A percentile compares a stretch with the other conserved stretches of the same genome.
Evolutionary conservation across 768 basidiomycete species (phyloP).

Genomic region (Boletus patriciae): DNA sequence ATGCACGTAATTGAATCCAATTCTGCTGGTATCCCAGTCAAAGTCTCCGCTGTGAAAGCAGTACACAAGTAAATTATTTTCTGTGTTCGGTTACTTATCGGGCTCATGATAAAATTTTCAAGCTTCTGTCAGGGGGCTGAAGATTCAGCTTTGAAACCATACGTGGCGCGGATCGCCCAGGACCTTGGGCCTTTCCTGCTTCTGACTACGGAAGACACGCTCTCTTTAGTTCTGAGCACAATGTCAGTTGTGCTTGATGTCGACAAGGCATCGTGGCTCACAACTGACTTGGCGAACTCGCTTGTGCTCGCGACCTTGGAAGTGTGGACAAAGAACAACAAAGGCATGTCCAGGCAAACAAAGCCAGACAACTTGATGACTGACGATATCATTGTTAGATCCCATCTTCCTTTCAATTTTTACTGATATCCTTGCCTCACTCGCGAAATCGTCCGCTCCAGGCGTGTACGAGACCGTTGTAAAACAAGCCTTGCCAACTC

Average conservation of each 20-base stretch:
- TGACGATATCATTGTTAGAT: constrained; percentile 48
- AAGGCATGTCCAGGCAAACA: constrained; percentile 50
- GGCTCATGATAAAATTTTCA: constrained; percentile 11
- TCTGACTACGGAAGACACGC: constrained; percentile 80
- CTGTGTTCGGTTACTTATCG: not conserved
- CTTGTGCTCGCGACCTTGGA: constrained; percentile 69
- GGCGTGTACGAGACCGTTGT: constrained; percentile 74
- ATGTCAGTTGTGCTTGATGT: constrained; percentile 77
- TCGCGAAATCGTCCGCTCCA: constrained; percentile 59
- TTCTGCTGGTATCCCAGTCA: constrained; percentile 79
- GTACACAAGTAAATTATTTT: constrained; percentile 73
- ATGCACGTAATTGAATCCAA: constrained; percentile 78
- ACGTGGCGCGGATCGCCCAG: constrained; percentile 72
- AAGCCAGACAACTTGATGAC: not conserved
- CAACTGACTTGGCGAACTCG: constrained; percentile 60
- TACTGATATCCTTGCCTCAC: constrained; percentile 71
- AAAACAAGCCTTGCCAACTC: constrained; percentile 66
- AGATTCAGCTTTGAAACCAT: constrained; percentile 57
- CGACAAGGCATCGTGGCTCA: constrained; percentile 71
- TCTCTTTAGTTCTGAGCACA: constrained; percentile 85
- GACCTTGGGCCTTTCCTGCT: constrained; percentile 83
- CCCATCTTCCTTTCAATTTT: constrained; percentile 87
- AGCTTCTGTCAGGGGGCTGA: constrained; percentile 69
- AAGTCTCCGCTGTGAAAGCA: constrained; percentile 92
- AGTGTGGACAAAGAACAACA: constrained; percentile 85